Percentiles rank a stretch among this genome's conserved stretches.
Conservation (phyloP, 1,284 basidiomycete genomes). For the Tausonia pullulans region DNA sequence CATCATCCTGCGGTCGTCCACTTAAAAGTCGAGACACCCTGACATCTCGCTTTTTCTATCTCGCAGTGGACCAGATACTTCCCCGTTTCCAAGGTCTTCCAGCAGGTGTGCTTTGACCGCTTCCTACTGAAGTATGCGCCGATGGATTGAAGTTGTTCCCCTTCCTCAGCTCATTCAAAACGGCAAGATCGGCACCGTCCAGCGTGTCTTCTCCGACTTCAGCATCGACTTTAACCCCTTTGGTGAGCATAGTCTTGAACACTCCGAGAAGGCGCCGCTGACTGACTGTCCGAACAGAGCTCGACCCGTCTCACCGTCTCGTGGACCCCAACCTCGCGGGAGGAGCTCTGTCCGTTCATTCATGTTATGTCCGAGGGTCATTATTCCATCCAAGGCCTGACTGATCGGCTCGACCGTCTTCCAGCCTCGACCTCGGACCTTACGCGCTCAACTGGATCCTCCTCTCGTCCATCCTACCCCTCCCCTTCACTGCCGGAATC, state of each 20-base stretch:
- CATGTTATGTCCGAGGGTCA: neutral
- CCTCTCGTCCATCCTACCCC: neutral
- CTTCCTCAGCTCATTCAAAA: conserved; percentile 24
- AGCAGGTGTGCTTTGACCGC: neutral
- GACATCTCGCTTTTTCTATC: neutral
- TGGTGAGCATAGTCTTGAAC: neutral
- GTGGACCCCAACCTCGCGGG: conserved; percentile 11
- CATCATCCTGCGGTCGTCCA: neutral
- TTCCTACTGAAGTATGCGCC: conserved; percentile 24
- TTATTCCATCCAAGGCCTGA: neutral
- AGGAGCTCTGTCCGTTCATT: conserved; percentile 3
- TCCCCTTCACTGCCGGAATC: neutral
- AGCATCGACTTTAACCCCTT: neutral
- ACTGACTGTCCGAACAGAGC: neutral
- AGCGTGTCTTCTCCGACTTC: conserved; percentile 23
- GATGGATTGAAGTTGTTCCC: conserved; percentile 27
- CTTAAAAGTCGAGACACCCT: neutral
- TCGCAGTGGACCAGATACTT: neutral
- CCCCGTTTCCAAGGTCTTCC: neutral
- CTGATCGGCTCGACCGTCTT: neutral
- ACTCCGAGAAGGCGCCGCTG: neutral
- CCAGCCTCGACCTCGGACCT: conserved; percentile 9
- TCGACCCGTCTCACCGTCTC: neutral
- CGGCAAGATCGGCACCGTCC: conserved; percentile 32
- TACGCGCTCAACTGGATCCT: conserved; percentile 13